phyloP scores from a whole-genome alignment of 1,139 yeast species.

The Taphrina pruni region DNA sequence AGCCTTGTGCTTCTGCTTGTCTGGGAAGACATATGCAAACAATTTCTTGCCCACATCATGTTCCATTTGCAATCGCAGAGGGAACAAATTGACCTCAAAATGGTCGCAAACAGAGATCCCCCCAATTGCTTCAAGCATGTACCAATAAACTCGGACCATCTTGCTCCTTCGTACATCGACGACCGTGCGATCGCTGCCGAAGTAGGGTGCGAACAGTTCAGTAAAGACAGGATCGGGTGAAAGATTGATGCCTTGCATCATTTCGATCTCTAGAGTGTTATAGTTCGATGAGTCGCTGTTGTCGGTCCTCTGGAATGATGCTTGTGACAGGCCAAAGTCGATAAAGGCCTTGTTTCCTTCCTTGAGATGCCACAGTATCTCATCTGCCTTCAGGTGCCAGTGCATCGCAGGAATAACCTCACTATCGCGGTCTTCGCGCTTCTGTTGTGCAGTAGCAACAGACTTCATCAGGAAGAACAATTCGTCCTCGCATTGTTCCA shows the following conservation, averaged over 20 bases:
- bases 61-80: slow-evolving; percentile 75
- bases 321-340: slow-evolving; percentile 71
- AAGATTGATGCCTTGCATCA: slow-evolving; percentile 74
- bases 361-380: slow-evolving; percentile 73
- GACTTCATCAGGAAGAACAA: slow-evolving; percentile 72
- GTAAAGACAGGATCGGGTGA: slow-evolving; percentile 69
- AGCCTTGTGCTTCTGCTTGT: slow-evolving; percentile 44
- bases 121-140: slow-evolving; percentile 77
- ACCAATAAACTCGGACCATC: slow-evolving; percentile 69
- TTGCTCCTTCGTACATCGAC: slow-evolving; percentile 47
- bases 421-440: slow-evolving; percentile 53
- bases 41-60: slow-evolving; percentile 67
- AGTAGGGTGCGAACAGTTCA: slow-evolving; percentile 67
- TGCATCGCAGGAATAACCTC: slow-evolving; percentile 53
- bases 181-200: slow-evolving; percentile 49
- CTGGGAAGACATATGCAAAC: slow-evolving; percentile 70
- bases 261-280: slow-evolving; percentile 64
- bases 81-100: slow-evolving; percentile 61
- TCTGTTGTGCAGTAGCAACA: slow-evolving; percentile 58
- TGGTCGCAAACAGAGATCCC: slow-evolving; percentile 75
- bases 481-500: slow-evolving; percentile 55
- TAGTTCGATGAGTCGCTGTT: slow-evolving; percentile 69
- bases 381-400: slow-evolving; percentile 74
- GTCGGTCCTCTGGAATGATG: slow-evolving; percentile 65
- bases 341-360: slow-evolving; percentile 70